These are phyloP conservation scores for Eragrostis tef DNA, from an alignment of 202 grass and related monocot genomes.

Conservation along the genomic window DNA sequence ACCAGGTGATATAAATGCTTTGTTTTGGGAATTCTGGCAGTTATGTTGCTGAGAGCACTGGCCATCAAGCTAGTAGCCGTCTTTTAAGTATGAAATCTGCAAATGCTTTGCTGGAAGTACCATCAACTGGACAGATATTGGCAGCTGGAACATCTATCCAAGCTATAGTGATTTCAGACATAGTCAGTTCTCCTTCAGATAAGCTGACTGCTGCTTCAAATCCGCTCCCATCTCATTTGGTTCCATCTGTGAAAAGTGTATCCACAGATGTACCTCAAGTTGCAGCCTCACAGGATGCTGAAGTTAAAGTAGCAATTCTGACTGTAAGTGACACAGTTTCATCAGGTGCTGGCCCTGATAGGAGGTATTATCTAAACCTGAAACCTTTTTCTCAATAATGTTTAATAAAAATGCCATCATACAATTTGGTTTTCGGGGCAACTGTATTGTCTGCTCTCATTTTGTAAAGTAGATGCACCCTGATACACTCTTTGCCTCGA, in stretches of 20 bases:
- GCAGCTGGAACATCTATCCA: constrained; percentile 69
- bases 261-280: constrained; percentile 29
- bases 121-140: constrained; percentile 57
- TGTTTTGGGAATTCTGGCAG: constrained; percentile 42
- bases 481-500: constrained; percentile 80
- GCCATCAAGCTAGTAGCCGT: constrained; percentile 83
- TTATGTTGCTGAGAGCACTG: constrained; percentile 87
- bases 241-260: constrained; percentile 30
- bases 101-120: constrained; percentile 85
- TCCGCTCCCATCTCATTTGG: constrained; percentile 30
- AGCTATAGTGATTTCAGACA: constrained; percentile 80
- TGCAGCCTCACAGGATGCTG: constrained; percentile 45
- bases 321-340: constrained; percentile 97
- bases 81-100: constrained; percentile 97
- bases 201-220: constrained; percentile 28
- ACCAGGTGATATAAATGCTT: constrained; percentile 18
- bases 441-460: not conserved
- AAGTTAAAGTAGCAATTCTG: constrained; percentile 84
- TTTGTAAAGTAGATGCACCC: constrained; percentile 53
- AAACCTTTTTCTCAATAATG: not conserved
- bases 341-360: constrained; percentile 73
- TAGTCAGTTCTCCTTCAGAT: constrained; percentile 53
- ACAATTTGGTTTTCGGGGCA: not conserved
- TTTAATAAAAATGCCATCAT: constrained; percentile 5
- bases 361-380: constrained; percentile 67